These are phyloP conservation scores for Pseudonitzschia multiseries DNA, from an alignment of 108 stramenopile genomes.

Conservation along the genomic window DNA sequence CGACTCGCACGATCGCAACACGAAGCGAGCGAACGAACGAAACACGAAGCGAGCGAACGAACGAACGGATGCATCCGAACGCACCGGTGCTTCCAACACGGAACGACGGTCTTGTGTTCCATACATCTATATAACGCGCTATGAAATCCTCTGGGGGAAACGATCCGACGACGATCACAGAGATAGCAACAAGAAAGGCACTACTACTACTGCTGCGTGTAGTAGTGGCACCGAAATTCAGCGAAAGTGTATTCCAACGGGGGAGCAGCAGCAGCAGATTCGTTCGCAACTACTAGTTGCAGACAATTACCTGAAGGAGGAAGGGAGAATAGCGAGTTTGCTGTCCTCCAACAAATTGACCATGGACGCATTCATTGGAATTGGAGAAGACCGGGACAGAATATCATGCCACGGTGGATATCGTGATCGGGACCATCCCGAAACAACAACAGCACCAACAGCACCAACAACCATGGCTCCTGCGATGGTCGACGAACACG, in stretches of 20 bases:
- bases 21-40: neutral
- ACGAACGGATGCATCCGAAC: neutral
- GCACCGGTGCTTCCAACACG: too few species aligned
- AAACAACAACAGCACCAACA: too few species aligned
- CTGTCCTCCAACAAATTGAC: neutral
- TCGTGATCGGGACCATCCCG: neutral
- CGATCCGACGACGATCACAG: neutral
- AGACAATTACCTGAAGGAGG: neutral
- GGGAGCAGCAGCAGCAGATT: neutral
- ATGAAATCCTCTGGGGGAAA: constrained; percentile 6
- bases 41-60: neutral
- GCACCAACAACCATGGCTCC: too few species aligned
- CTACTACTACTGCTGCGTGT: neutral
- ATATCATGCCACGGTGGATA: neutral
- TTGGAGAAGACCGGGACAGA: neutral
- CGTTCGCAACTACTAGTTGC: neutral
- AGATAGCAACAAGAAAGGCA: neutral
- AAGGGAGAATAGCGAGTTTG: constrained; percentile 9
- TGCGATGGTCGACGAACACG: neutral
- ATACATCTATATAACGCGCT: neutral
- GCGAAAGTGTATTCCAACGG: too few species aligned
- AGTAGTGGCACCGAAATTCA: neutral
- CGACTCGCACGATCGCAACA: neutral
- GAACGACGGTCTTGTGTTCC: neutral
- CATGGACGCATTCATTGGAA: neutral